Evolutionary conservation across 2,329 filamentous ascomycete species (phyloP), one percentile per base, ranked within the genome.

Genomic region (Cercospora berteroae): DNA sequence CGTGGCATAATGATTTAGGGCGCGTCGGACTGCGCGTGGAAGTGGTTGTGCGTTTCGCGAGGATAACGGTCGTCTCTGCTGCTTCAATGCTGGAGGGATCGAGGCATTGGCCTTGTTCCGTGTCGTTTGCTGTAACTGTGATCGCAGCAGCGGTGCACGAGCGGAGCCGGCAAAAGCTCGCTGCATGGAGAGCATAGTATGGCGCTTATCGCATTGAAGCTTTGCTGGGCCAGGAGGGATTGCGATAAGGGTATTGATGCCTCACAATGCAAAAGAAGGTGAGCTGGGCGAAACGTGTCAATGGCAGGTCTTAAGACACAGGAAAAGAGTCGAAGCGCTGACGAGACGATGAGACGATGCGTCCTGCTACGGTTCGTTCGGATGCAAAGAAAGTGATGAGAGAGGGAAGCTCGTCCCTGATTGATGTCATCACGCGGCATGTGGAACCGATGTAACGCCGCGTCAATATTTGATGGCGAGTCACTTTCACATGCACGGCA

Each of bases 151-250:
- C 23, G 18, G 31, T 27, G 50, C 65, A 64, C 70, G 70, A 68
- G 69, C 67, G 56, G 67, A 66, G 68, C 70, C 64, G 66, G 59
- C 57, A 59, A 69, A 48, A 64, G 67, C 70, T 70, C 69, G 71
- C 66, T 69, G 71, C 71, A 70, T 67, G 57, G 69, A 60, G 42
- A 68, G 64, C 69, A 71, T 71, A 44, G 61, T 67, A 56, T 31
- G 44, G 36, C 62, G 64, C 61, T 69, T 71, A 70, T 70, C 69
- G 64, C 69, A 69, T 72, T 44, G 69, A 68, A 62, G 64, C 65
- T 69, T 52, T 63, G n/a, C 50, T 29, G 33, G 29, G 55, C 55
- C 55, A 58, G 48, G 55, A 56, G 20, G 50, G 55, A 55, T 61
- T 25, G n/a, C 27, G 27, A 60, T 58, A 23, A 59, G 18, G 20